phyloP scores from a whole-genome alignment of 192 early-diverging fungal genomes.

The Mycoemilia scoparia region DNA sequence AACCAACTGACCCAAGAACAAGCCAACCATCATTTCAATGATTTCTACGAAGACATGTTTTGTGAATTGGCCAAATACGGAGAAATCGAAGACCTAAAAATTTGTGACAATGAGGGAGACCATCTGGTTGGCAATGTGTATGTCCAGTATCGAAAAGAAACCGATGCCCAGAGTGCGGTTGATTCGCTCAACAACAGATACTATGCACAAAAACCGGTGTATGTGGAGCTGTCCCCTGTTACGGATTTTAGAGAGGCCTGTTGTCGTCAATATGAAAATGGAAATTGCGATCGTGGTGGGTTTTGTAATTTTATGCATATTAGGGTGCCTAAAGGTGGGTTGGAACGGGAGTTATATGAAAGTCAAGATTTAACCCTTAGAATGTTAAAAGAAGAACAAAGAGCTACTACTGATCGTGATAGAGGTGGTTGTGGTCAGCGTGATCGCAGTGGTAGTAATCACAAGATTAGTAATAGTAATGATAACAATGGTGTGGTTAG shows the following conservation, averaged over 20 bases:
- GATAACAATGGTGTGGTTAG: no score
- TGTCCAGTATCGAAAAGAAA: slow-evolving; percentile 73
- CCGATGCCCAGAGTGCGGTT: slow-evolving; percentile 82
- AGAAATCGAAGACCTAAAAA: slow-evolving; percentile 88
- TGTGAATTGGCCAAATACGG: slow-evolving; percentile 91
- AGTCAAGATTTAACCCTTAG: slow-evolving; percentile 43
- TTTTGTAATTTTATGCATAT: slow-evolving; percentile 99
- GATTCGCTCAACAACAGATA: slow-evolving; percentile 86
- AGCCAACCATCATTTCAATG: slow-evolving; percentile 63
- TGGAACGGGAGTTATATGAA: slow-evolving; percentile 68
- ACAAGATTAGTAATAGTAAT: no score
- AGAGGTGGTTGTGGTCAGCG: no score
- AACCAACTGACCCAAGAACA: slow-evolving; percentile 51
- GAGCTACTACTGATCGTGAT: no score
- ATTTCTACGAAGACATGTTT: slow-evolving; percentile 94
- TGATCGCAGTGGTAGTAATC: no score
- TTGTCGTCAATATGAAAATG: slow-evolving; percentile 89
- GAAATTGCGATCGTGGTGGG: slow-evolving; percentile 87
- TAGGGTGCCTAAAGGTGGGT: slow-evolving; percentile 54
- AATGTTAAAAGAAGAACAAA: no score
- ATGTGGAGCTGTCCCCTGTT: slow-evolving; percentile 91
- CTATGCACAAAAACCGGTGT: slow-evolving; percentile 84
- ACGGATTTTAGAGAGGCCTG: slow-evolving; percentile 96
- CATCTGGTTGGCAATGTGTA: slow-evolving; percentile 97
- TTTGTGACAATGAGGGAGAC: slow-evolving; percentile 97